Percentiles rank a stretch among this genome's conserved stretches.
Evolutionary conservation across 805 yeast species (phyloP).

Genomic region (Cephaloascus albidus): DNA sequence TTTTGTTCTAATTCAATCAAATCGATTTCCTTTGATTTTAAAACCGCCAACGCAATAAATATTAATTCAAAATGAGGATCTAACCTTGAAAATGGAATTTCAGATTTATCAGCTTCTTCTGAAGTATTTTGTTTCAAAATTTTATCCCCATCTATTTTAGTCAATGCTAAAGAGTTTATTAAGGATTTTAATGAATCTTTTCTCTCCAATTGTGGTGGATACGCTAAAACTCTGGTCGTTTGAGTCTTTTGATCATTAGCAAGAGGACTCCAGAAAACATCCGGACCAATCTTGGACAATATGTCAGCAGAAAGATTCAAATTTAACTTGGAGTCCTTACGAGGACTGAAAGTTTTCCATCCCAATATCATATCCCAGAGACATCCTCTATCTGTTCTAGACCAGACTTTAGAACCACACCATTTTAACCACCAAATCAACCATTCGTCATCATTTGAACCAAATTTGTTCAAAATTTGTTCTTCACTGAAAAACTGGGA

Average conservation of each 20-base stretch:
- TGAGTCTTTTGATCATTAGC: constrained; percentile 9
- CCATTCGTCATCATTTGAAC: constrained; percentile 73
- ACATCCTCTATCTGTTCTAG: constrained; percentile 73
- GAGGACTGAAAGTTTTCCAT: constrained; percentile 41
- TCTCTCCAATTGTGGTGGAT: constrained; percentile 1
- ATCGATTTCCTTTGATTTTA: constrained; percentile 71
- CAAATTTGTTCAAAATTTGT: constrained; percentile 52
- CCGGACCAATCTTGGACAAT: constrained; percentile 39
- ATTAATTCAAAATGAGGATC: constrained; percentile 72
- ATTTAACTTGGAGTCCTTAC: not conserved
- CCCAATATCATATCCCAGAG: constrained; percentile 86
- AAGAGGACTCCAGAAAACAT: constrained; percentile 49
- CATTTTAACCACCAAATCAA: constrained; percentile 91
- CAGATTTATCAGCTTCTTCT: constrained; percentile 5
- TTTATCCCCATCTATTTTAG: not conserved
- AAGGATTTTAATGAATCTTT: constrained; percentile 21
- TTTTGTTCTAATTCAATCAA: constrained; percentile 83
- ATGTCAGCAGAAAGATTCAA: not conserved
- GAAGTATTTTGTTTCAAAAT: not conserved
- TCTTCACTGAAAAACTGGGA: constrained; percentile 74
- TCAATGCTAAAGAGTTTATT: constrained; percentile 5
- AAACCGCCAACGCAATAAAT: constrained; percentile 67
- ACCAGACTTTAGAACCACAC: constrained; percentile 81
- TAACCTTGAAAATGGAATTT: constrained; percentile 46
- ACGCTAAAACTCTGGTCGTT: constrained; percentile 1